Conservation (phyloP, 345 rosid genomes). For the Dipteronia dyeriana region DNA sequence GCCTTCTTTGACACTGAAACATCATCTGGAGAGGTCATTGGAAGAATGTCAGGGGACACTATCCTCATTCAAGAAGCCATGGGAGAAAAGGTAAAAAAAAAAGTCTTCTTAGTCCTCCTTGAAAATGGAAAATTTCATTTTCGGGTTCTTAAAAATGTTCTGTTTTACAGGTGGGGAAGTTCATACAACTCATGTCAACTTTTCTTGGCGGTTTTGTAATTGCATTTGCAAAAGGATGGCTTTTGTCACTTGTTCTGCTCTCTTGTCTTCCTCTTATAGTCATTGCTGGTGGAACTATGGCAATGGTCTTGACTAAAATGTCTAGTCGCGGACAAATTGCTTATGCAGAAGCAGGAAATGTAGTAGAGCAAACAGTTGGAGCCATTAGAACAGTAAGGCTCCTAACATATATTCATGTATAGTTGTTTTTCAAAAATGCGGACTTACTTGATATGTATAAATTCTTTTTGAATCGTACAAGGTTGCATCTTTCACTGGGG, state of each 20-base stretch:
- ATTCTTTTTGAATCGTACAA: conserved; percentile 19
- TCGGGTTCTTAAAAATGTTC: neutral
- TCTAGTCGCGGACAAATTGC: conserved; percentile 78
- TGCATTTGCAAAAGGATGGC: conserved; percentile 68
- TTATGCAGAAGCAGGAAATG: conserved; percentile 82
- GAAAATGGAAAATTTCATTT: neutral
- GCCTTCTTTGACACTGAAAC: conserved; percentile 84
- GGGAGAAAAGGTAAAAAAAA: conserved; percentile 75
- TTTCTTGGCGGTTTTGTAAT: conserved; percentile 68
- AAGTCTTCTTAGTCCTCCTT: neutral
- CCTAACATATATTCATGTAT: neutral
- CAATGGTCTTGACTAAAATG: conserved; percentile 61
- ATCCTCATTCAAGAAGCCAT: conserved; percentile 88
- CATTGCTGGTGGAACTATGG: conserved; percentile 56
- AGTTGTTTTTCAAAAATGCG: neutral
- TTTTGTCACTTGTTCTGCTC: conserved; percentile 50
- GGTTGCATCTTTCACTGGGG: conserved; percentile 94
- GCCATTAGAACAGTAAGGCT: conserved; percentile 75
- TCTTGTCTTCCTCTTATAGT: conserved; percentile 65
- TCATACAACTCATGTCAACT: conserved; percentile 57
- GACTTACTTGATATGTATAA: neutral
- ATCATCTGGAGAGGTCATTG: conserved; percentile 85
- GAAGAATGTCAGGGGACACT: conserved; percentile 94
- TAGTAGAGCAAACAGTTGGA: conserved; percentile 85
- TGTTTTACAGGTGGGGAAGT: conserved; percentile 66